Percentiles rank a stretch among this genome's conserved stretches.
phyloP scores from a whole-genome alignment of 441 rosid species.

The Jatropha multifida region DNA sequence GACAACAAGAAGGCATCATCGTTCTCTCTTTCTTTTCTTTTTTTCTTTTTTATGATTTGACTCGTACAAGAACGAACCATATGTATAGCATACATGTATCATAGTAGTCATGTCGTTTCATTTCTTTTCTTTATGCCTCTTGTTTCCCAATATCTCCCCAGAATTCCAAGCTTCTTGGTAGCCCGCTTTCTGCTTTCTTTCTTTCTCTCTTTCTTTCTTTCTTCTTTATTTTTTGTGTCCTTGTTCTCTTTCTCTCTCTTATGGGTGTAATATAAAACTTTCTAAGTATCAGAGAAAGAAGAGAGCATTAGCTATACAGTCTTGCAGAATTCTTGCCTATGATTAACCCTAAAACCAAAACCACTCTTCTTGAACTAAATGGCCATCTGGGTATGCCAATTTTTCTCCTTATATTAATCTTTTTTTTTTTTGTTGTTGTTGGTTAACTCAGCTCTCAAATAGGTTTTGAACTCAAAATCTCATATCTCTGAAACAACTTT shows the following conservation, averaged over 20 bases:
- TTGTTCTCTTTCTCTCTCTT: not conserved
- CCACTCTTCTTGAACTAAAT: slow-evolving; percentile 4
- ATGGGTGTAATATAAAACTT: too few relatives aligned
- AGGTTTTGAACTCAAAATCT: too few relatives aligned
- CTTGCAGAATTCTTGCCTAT: slow-evolving; percentile 8
- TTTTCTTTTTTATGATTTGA: too few relatives aligned
- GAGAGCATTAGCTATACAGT: too few relatives aligned
- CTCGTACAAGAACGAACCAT: too few relatives aligned
- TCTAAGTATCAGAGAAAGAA: too few relatives aligned
- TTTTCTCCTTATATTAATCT: not conserved
- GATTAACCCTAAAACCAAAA: not conserved
- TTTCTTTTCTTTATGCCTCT: not conserved
- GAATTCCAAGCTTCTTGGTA: slow-evolving; percentile 13
- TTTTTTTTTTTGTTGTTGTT: too few relatives aligned
- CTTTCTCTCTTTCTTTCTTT: not conserved
- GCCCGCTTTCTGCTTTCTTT: not conserved
- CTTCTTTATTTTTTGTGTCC: not conserved
- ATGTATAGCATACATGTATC: too few relatives aligned
- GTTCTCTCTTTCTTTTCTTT: too few relatives aligned
- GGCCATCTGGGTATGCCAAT: not conserved
- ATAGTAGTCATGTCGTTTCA: not conserved
- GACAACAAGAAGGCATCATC: too few relatives aligned
- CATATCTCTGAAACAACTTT: too few relatives aligned
- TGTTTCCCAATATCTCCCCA: not conserved
- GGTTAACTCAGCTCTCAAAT: too few relatives aligned